Conservation (phyloP, 176 grass and related monocot genomes). For the Sorghum bicolor region Sorghum_bicolor_NCBIv3 NC_012872.2:64409501-64410000, state of each 20-base stretch:
- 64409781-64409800: not conserved
- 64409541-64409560: conserved; percentile 76
- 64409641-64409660: conserved; percentile 63
- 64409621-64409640: conserved; percentile 82
- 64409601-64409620: conserved; percentile 88
- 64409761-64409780: not conserved
- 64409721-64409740: not conserved
- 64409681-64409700: conserved; percentile 16
- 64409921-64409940: not conserved
- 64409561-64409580: conserved; percentile 89
- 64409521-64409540: conserved; percentile 35
- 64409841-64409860: not conserved
- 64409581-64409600: conserved; percentile 70
- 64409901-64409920: not conserved
- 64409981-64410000: not conserved
- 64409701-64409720: not conserved
- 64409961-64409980: not conserved
- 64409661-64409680: conserved; percentile 3
- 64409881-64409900: not conserved
- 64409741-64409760: conserved; percentile 18
- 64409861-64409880: not conserved
- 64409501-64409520: not conserved
- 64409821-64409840: conserved; percentile 1
- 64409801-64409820: not conserved
- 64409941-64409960: not conserved